Percentiles rank a stretch among this genome's conserved stretches.
phyloP scores from a whole-genome alignment of 2,329 filamentous ascomycete species.

The Verticillium zaregamsianum region DNA sequence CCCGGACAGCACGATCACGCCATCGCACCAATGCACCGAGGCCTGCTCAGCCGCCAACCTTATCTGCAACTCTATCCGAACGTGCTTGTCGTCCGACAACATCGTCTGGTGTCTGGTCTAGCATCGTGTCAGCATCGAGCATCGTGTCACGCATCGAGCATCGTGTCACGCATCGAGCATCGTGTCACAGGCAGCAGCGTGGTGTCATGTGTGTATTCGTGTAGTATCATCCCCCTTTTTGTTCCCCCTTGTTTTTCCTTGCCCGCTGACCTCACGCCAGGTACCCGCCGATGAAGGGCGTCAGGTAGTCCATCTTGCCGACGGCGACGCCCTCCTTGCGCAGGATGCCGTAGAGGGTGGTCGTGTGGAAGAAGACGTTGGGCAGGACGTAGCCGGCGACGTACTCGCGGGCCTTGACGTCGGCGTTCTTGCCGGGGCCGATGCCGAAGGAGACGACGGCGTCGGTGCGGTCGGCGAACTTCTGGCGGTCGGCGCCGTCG shows the following conservation, averaged over 20 bases:
- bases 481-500: not conserved
- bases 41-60: not conserved
- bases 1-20: not conserved
- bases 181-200: too few species aligned
- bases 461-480: not conserved
- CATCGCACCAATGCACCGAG: not conserved
- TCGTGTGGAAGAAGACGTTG: slow-evolving; percentile 62
- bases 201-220: too few species aligned
- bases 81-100: not conserved
- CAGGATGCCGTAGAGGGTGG: slow-evolving; percentile 56
- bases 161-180: too few species aligned
- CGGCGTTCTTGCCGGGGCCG: slow-evolving; percentile 21
- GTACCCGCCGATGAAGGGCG: slow-evolving; percentile 24
- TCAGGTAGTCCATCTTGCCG: slow-evolving; percentile 55
- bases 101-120: not conserved
- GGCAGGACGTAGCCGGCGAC: slow-evolving; percentile 45
- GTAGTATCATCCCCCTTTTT: not conserved
- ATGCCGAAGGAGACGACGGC: slow-evolving; percentile 15
- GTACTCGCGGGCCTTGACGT: slow-evolving; percentile 32
- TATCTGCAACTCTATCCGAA: not conserved
- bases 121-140: too few species aligned
- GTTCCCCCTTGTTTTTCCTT: not conserved
- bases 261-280: slow-evolving; percentile 2
- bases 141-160: too few species aligned
- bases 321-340: slow-evolving; percentile 57